Percentiles rank a stretch among this genome's conserved stretches.
These are phyloP conservation scores for Ustilago curta DNA, from an alignment of 1,284 basidiomycete genomes.

Conservation along the genomic window DNA sequence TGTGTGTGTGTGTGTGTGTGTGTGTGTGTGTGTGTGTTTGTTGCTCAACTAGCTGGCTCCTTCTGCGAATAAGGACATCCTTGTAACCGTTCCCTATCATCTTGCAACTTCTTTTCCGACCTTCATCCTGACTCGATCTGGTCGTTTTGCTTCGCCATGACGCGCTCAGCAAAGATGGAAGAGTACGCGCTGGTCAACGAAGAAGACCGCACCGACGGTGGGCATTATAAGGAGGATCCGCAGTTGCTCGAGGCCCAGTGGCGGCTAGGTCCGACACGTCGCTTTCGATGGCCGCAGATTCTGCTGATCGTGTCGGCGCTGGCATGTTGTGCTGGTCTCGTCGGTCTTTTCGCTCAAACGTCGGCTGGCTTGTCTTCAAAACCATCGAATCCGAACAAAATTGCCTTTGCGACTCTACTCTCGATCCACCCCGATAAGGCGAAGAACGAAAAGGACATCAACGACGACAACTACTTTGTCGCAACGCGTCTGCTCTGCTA, in stretches of 20 bases:
- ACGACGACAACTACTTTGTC: conserved; percentile 11
- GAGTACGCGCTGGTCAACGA: neutral
- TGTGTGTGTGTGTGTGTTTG: too few relatives aligned
- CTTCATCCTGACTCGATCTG: too few relatives aligned
- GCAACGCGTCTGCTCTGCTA: conserved; percentile 5
- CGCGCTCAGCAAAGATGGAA: neutral
- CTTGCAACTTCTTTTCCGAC: too few relatives aligned
- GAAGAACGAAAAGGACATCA: neutral
- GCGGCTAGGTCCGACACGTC: neutral
- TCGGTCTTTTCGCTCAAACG: neutral
- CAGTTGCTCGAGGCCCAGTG: neutral
- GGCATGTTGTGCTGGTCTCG: neutral
- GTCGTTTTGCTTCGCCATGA: neutral
- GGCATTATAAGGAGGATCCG: neutral
- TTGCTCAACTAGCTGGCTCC: too few relatives aligned
- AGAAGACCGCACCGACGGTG: neutral
- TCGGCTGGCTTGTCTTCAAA: neutral
- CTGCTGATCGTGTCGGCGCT: neutral
- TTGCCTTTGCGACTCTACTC: neutral
- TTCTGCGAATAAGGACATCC: too few relatives aligned
- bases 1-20: too few relatives aligned
- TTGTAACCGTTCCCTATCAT: too few relatives aligned
- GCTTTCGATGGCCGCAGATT: neutral
- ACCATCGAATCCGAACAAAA: neutral
- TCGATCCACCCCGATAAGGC: neutral